Evolutionary conservation across 805 yeast genomes (phyloP), one percentile per base, ranked within the genome.

Genomic region (Tetrapisispora iriomotensis): DNA sequence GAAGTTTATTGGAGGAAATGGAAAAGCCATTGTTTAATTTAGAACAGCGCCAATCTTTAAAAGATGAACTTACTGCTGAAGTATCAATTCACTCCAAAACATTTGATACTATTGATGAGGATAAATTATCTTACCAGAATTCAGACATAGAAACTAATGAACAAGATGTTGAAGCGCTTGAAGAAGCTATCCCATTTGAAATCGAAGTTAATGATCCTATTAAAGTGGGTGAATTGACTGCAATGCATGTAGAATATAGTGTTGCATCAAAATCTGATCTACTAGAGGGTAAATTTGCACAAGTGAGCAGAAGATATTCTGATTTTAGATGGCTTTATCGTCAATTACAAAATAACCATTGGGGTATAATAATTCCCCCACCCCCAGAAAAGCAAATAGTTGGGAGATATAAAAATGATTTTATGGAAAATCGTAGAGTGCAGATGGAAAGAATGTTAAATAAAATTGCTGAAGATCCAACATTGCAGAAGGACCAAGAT

Each of bases 271-370:
- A 61, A 36, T 71, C 84, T 8, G 50, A 60, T 34, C 29, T 47
- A 20, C 54, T 65, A 34, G 49, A 56, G 17, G 45, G 56, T n/a
- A 54, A 62, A 8, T 77, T 72, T 35, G 63, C 70, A 0, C 63
- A 68, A 9, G 96, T 87, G 1, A 74, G 85, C 5, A 69, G 97
- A 54, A 71, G 96, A 45, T 90, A 88, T 59, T 74, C 78, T 38
- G 97, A 90, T 58, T 90, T 90, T 62, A 65, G 95, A 43, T 88
- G 96, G 96, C 68, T 90, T 10, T 88, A 86, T 60, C 83, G 82
- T 47, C 95, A 87, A 49, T 65, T 90, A 20, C 82, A 82, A 52
- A 74, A 75, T 50, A 84, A 80, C 48, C 86, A 90, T 53, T 94
- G 95, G 14, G 97, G 97, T 1, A 68, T 72, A 42, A 79, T 90